Conservation (phyloP, 2,329 filamentous ascomycete species). For the Cryoendolithus antarcticus region DNA sequence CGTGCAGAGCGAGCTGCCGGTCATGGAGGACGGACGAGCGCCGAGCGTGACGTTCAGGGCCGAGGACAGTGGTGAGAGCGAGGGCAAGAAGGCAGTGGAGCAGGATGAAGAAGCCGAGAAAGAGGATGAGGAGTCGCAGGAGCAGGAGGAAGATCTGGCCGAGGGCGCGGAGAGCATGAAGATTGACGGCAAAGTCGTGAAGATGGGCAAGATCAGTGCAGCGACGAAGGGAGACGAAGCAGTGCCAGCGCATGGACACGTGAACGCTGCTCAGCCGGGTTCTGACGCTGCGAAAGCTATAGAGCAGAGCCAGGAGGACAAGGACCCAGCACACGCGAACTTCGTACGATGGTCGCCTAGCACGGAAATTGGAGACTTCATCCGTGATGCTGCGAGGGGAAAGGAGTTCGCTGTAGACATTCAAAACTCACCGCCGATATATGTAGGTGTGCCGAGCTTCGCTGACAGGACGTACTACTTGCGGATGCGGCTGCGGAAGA, state of each 20-base stretch:
- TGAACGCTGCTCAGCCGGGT: slow-evolving; percentile 46
- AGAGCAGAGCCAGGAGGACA: slow-evolving; percentile 11
- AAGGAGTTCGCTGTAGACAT: slow-evolving; percentile 78
- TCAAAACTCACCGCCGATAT: slow-evolving; percentile 59
- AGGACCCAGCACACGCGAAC: slow-evolving; percentile 38
- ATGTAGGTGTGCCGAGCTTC: slow-evolving; percentile 75
- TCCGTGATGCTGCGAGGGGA: slow-evolving; percentile 73
- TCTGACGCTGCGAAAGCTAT: slow-evolving; percentile 49
- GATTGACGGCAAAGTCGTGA: slow-evolving; percentile 37
- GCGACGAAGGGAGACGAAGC: slow-evolving; percentile 9
- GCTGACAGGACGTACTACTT: slow-evolving; percentile 83
- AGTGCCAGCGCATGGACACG: slow-evolving; percentile 43
- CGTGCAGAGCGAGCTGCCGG: slow-evolving; percentile 75
- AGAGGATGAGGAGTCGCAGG: slow-evolving; percentile 29
- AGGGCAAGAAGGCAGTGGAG: slow-evolving; percentile 21
- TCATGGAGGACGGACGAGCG: slow-evolving; percentile 49
- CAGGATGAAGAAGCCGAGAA: slow-evolving; percentile 35
- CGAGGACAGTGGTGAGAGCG: slow-evolving; percentile 48
- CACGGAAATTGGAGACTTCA: slow-evolving; percentile 89
- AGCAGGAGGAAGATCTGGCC: slow-evolving; percentile 27
- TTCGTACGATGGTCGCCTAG: slow-evolving; percentile 82
- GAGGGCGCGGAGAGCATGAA: slow-evolving; percentile 37
- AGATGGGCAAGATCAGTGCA: slow-evolving; percentile 5
- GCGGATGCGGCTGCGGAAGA: slow-evolving; percentile 61
- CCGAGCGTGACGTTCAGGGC: slow-evolving; percentile 70